Conservation (phyloP, 768 basidiomycete species). For the Favolaschia claudopus region DNA sequence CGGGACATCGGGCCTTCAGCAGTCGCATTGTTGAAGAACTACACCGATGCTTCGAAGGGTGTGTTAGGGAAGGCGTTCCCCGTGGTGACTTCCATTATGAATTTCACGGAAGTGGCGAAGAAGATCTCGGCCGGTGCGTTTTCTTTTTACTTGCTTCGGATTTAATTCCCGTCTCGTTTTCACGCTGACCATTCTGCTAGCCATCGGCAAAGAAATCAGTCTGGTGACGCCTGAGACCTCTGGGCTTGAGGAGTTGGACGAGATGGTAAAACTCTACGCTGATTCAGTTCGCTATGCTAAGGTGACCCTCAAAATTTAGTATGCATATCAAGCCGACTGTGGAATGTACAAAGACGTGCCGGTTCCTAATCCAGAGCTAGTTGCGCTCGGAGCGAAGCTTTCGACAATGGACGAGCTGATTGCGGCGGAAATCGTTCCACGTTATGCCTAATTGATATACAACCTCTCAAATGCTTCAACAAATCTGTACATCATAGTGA, state of each 20-base stretch:
- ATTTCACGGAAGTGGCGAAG: slow-evolving; percentile 7
- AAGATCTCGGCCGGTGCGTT: slow-evolving; percentile 21
- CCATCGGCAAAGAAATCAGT: slow-evolving; percentile 18
- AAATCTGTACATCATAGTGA: too few relatives aligned
- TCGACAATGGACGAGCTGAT: slow-evolving; percentile 21
- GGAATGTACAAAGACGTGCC: slow-evolving; percentile 11
- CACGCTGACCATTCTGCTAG: not conserved
- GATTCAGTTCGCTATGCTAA: too few relatives aligned
- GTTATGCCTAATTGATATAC: slow-evolving; percentile 6
- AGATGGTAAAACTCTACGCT: too few relatives aligned
- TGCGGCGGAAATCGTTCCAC: slow-evolving; percentile 13
- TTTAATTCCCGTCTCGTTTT: not conserved
- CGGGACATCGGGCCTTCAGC: slow-evolving; percentile 9
- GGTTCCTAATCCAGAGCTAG: slow-evolving; percentile 18
- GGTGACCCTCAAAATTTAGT: slow-evolving; percentile 1
- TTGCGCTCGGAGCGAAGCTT: slow-evolving; percentile 23
- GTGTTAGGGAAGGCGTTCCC: slow-evolving; percentile 12
- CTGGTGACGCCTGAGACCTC: slow-evolving; percentile 3
- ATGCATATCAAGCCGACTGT: slow-evolving; percentile 12
- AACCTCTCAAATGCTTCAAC: too few relatives aligned
- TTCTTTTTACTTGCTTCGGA: slow-evolving; percentile 23
- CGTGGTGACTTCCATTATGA: slow-evolving; percentile 10
- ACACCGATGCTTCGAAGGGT: not conserved
- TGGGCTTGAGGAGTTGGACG: slow-evolving; percentile 23
- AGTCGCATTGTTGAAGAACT: slow-evolving; percentile 20